phyloP scores from a whole-genome alignment of 306 rosid genomes.

The Citrullus colocynthis region DNA sequence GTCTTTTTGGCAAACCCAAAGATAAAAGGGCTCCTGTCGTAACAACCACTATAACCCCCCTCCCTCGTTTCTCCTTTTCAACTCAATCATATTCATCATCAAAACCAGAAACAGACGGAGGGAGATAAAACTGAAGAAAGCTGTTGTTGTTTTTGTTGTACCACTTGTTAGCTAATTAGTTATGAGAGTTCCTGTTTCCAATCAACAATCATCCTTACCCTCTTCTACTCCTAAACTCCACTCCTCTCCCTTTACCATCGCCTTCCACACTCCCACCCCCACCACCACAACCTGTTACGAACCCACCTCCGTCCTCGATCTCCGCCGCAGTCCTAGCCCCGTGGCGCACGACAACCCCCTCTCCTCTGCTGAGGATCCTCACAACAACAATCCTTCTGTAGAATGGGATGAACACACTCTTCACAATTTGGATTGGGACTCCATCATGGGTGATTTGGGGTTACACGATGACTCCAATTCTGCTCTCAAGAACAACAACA shows the following conservation, averaged over 20 bases:
- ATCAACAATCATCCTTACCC: background rate
- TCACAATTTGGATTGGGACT: constrained; percentile 68
- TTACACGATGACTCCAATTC: constrained; percentile 44
- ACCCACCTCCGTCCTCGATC: constrained; percentile 81
- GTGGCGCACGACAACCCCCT: constrained; percentile 22
- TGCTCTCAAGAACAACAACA: constrained; percentile 9
- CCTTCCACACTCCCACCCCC: constrained; percentile 14
- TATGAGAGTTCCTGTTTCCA: constrained; percentile 63
- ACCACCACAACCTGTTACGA: constrained; percentile 33
- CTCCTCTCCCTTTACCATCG: constrained; percentile 4
- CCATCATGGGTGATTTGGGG: constrained; percentile 63
- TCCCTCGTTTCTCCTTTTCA: too few relatives aligned
- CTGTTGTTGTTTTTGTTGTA: background rate
- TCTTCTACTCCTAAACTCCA: constrained; percentile 27
- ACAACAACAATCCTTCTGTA: background rate
- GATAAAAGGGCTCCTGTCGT: too few relatives aligned
- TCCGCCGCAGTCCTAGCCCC: constrained; percentile 67
- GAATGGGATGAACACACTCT: constrained; percentile 60
- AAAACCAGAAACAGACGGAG: too few relatives aligned
- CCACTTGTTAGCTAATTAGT: background rate
- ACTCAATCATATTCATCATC: too few relatives aligned
- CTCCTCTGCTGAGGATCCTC: constrained; percentile 3
- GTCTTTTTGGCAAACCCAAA: too few relatives aligned
- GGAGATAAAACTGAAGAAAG: too few relatives aligned
- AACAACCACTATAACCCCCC: too few relatives aligned